phyloP scores from a whole-genome alignment of 2,329 filamentous ascomycete genomes.

The Dactylellina leptospora region DNA sequence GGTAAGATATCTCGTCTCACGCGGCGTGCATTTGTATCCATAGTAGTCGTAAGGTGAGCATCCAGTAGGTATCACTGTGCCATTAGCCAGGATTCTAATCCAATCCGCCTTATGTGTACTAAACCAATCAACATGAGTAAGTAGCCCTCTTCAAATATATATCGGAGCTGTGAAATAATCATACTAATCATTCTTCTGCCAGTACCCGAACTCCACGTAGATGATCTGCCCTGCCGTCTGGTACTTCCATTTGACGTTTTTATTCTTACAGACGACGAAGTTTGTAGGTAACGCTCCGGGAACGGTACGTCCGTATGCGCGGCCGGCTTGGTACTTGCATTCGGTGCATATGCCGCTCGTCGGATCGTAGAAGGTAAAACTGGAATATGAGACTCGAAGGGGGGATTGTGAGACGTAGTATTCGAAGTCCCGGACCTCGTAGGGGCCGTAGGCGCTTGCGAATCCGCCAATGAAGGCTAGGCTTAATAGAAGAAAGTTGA shows the following conservation, averaged over 20 bases:
- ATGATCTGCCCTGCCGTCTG: slow-evolving; percentile 26
- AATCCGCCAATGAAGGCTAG: slow-evolving; percentile 2
- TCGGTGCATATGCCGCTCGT: slow-evolving; percentile 18
- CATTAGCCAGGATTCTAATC: slow-evolving; percentile 26
- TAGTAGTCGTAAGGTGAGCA: slow-evolving; percentile 30
- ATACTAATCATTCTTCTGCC: slow-evolving; percentile 17
- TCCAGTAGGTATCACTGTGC: slow-evolving; percentile 30
- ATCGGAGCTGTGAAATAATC: slow-evolving; percentile 1
- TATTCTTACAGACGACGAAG: slow-evolving; percentile 19
- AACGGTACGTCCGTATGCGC: neutral
- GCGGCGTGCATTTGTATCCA: slow-evolving; percentile 45
- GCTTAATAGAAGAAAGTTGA: neutral
- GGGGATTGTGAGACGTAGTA: slow-evolving; percentile 43
- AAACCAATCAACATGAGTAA: too few relatives aligned
- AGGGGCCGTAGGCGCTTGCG: slow-evolving; percentile 28
- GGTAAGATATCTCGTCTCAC: slow-evolving; percentile 36
- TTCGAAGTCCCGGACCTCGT: slow-evolving; percentile 35
- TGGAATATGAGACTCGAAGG: slow-evolving; percentile 33
- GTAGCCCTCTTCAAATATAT: too few relatives aligned
- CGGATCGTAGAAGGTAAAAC: slow-evolving; percentile 37
- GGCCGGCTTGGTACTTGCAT: slow-evolving; percentile 33
- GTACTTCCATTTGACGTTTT: slow-evolving; percentile 43
- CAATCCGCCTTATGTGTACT: slow-evolving; percentile 20
- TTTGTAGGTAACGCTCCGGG: slow-evolving; percentile 22
- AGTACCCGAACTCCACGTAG: slow-evolving; percentile 43